Evolutionary conservation across 345 rosid species (phyloP).

Genomic region (Nephelium lappaceum): DNA sequence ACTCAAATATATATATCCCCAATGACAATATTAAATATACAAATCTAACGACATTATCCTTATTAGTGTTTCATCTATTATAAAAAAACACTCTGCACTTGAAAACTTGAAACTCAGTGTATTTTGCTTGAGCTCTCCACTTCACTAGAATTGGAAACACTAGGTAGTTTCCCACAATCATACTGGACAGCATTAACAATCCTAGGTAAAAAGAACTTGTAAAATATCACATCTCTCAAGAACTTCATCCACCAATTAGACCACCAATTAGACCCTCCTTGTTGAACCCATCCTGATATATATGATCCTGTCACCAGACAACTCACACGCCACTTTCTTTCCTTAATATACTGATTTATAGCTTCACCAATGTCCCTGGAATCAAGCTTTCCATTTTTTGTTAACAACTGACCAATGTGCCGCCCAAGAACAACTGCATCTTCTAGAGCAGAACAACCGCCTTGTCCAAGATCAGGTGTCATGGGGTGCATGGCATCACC

Average conservation of each 20-base stretch:
- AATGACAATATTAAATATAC: no score
- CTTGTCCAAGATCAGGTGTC: conserved; percentile 57
- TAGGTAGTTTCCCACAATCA: conserved; percentile 49
- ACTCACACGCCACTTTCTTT: conserved; percentile 40
- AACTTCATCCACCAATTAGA: no score
- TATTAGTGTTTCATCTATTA: no score
- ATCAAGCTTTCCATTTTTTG: conserved; percentile 8
- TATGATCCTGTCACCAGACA: conserved; percentile 30
- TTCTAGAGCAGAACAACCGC: conserved; percentile 47
- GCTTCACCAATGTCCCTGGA: conserved; percentile 16
- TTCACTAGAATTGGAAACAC: not conserved
- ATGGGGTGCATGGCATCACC: conserved; percentile 65
- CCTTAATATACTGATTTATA: conserved; percentile 26
- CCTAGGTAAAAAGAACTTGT: not conserved
- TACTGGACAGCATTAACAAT: not conserved
- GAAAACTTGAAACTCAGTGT: no score
- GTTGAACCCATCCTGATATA: conserved; percentile 44
- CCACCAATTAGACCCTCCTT: conserved; percentile 32
- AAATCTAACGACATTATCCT: no score
- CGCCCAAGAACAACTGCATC: conserved; percentile 47
- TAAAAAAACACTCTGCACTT: no score
- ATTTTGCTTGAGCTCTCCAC: not conserved
- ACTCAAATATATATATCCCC: no score
- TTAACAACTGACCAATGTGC: conserved; percentile 29
- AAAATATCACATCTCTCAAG: conserved; percentile 32